phyloP scores from a whole-genome alignment of 257 asterid species.

The Linderniella brevidens region DNA sequence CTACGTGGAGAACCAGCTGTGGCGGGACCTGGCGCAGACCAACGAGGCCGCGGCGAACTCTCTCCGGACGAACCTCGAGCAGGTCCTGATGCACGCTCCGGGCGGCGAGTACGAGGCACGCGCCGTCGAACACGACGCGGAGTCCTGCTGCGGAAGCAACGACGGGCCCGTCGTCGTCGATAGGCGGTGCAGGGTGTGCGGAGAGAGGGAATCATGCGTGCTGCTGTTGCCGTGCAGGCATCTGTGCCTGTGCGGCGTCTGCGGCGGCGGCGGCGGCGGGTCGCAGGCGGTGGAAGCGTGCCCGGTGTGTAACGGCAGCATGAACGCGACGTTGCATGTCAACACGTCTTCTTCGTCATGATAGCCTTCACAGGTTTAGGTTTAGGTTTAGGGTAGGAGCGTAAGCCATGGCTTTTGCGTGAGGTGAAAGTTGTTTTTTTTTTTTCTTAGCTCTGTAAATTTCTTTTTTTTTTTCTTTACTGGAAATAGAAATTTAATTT shows the following conservation, averaged over 20 bases:
- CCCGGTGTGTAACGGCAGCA: conserved; percentile 48
- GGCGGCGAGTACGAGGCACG: conserved; percentile 11
- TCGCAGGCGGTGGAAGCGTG: conserved; percentile 21
- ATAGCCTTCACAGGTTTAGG: no score
- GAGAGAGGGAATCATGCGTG: conserved; percentile 31
- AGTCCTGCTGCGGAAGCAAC: conserved; percentile 66
- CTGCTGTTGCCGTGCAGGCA: conserved; percentile 67
- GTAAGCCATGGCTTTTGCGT: no score
- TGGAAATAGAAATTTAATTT: no score
- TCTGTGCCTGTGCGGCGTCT: conserved; percentile 46
- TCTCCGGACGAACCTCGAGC: conserved; percentile 47
- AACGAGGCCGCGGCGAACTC: conserved; percentile 69
- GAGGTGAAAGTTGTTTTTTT: no score
- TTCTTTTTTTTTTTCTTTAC: no score
- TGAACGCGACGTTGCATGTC: conserved; percentile 68
- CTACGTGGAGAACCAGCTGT: conserved; percentile 45
- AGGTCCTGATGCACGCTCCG: conserved; percentile 33
- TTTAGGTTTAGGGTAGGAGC: no score
- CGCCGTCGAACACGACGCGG: conserved; percentile 32
- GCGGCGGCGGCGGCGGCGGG: conserved; percentile 58
- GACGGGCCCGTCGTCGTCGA: conserved; percentile 21
- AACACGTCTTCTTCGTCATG: conserved; percentile 23
- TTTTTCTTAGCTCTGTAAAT: no score
- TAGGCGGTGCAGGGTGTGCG: conserved; percentile 24
- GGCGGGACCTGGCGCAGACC: conserved; percentile 58